phyloP scores from a whole-genome alignment of 78 protist species.

The Thecamonas trahens region DNA sequence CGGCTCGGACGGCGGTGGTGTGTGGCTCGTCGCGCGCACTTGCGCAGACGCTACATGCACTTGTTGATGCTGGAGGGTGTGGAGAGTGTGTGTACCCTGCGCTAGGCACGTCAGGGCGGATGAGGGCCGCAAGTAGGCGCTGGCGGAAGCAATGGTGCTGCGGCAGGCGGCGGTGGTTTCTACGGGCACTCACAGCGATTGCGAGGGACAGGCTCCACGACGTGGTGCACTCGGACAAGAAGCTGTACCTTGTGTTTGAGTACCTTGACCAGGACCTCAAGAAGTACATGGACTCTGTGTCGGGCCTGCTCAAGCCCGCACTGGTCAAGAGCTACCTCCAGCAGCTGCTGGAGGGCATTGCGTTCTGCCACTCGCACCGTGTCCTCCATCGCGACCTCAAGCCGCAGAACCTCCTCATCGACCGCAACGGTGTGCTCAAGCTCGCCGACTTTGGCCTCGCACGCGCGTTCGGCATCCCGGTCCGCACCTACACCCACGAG shows the following conservation, averaged over 20 bases:
- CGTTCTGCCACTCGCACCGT: conserved; percentile 75
- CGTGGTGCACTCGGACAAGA: conserved; percentile 84
- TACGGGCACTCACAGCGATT: neutral
- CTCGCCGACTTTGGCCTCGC: conserved; percentile 99
- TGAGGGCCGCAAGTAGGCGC: too few relatives aligned
- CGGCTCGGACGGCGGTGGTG: too few relatives aligned
- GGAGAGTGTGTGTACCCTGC: too few relatives aligned
- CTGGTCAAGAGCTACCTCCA: conserved; percentile 37
- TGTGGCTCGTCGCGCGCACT: too few relatives aligned
- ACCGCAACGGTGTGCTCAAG: conserved; percentile 73
- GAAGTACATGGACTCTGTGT: conserved; percentile 70
- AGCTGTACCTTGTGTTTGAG: conserved; percentile 96
- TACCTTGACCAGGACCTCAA: conserved; percentile 93
- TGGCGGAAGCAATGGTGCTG: too few relatives aligned
- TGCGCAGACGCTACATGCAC: too few relatives aligned
- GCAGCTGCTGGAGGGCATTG: conserved; percentile 82
- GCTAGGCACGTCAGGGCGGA: too few relatives aligned
- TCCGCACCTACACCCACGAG: conserved; percentile 91
- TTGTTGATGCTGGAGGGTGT: too few relatives aligned
- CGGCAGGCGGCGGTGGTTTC: neutral
- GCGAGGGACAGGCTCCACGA: conserved; percentile 65
- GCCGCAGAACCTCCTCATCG: conserved; percentile 93
- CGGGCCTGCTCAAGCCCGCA: conserved; percentile 33
- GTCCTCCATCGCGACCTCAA: conserved; percentile 96
- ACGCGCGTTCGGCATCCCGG: conserved; percentile 88